phyloP scores from a whole-genome alignment of 1,284 basidiomycete species.

The Ganoderma lucidum region DNA sequence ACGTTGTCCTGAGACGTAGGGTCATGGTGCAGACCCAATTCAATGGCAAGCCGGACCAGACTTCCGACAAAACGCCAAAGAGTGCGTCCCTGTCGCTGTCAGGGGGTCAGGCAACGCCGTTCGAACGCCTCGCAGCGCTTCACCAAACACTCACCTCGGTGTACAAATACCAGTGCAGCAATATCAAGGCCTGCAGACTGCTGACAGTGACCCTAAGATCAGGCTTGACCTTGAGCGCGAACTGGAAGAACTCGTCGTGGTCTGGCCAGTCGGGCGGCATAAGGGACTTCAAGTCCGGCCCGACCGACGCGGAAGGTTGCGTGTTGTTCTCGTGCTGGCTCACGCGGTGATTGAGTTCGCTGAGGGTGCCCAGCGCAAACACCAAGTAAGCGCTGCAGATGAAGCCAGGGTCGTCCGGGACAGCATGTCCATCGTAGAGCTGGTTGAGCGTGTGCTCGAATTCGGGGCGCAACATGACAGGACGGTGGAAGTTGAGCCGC shows the following conservation, averaged over 20 bases:
- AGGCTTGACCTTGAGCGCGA: constrained; percentile 77
- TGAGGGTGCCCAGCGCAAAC: constrained; percentile 80
- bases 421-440: constrained; percentile 64
- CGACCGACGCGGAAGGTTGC: constrained; percentile 30
- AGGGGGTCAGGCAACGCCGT: constrained; percentile 22
- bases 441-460: constrained; percentile 69
- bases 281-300: constrained; percentile 40
- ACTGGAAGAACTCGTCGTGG: constrained; percentile 82
- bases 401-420: constrained; percentile 75
- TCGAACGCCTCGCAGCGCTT: constrained; percentile 16
- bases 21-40: constrained; percentile 85
- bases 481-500: constrained; percentile 79
- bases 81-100: constrained; percentile 81
- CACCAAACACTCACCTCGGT: constrained; percentile 66
- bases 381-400: constrained; percentile 79
- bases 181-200: constrained; percentile 80
- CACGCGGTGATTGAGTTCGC: constrained; percentile 76
- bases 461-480: constrained; percentile 70
- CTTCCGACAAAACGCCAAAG: constrained; percentile 86
- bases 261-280: constrained; percentile 79
- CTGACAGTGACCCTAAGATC: constrained; percentile 81
- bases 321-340: constrained; percentile 53
- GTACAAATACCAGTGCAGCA: constrained; percentile 87
- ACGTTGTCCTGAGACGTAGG: constrained; percentile 68
- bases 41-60: constrained; percentile 78